phyloP scores from a whole-genome alignment of 2,329 filamentous ascomycete species.

The Rhinocladiella mackenziei region DNA sequence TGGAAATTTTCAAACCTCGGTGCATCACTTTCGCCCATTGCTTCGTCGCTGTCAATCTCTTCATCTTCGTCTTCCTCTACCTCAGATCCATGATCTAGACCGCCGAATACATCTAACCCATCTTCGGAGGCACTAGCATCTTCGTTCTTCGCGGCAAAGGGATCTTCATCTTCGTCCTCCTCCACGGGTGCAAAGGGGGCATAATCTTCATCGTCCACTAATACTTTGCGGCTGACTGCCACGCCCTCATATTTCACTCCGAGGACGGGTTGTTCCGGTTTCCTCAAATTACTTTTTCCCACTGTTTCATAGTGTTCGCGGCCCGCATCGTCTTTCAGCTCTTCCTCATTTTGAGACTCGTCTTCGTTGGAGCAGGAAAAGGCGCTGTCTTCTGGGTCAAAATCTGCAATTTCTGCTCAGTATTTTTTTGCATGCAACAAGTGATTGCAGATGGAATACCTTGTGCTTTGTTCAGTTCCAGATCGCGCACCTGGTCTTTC shows the following conservation, averaged over 20 bases:
- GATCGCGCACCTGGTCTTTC: constrained; percentile 9
- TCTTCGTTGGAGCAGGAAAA: constrained; percentile 54
- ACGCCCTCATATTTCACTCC: constrained; percentile 76
- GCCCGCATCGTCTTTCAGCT: constrained; percentile 52
- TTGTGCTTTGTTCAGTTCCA: constrained; percentile 17
- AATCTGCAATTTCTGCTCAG: constrained; percentile 52
- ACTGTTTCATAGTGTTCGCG: constrained; percentile 85
- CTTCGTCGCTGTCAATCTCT: constrained; percentile 32
- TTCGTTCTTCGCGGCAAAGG: constrained; percentile 14
- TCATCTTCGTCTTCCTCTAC: constrained; percentile 28
- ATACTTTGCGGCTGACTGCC: constrained; percentile 64
- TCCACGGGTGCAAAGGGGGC: constrained; percentile 26
- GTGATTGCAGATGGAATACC: constrained; percentile 1
- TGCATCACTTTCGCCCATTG: constrained; percentile 29
- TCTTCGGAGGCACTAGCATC: constrained; percentile 19
- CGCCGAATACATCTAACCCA: constrained; percentile 22
- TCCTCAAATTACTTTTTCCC: constrained; percentile 79
- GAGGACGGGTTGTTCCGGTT: constrained; percentile 63
- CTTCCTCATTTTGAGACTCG: constrained; percentile 45
- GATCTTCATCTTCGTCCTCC: constrained; percentile 30
- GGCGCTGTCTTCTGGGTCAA: constrained; percentile 70
- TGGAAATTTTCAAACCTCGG: constrained; percentile 27
- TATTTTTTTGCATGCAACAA: not conserved
- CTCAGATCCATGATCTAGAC: constrained; percentile 22
- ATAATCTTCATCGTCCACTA: constrained; percentile 33